These are phyloP conservation scores for Chimonanthus praecox DNA, from an alignment of 164 flowering plant species.

Conservation along the genomic window DNA sequence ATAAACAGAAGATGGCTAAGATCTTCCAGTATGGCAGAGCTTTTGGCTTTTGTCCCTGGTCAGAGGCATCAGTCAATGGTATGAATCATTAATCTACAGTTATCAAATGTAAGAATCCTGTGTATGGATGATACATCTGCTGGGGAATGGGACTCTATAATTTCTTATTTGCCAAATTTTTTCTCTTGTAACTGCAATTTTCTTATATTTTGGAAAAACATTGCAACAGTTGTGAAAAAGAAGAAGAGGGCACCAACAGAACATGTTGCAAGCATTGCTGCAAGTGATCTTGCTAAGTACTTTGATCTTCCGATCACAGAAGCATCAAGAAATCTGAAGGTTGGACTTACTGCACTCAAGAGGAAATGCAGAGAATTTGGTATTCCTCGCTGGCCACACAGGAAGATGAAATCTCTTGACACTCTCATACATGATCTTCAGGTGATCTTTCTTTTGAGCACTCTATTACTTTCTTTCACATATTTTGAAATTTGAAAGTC, in stretches of 20 bases:
- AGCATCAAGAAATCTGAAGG: conserved; percentile 49
- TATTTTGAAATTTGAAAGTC: neutral
- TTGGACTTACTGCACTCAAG: conserved; percentile 62
- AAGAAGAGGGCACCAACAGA: conserved; percentile 41
- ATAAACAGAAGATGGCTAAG: neutral
- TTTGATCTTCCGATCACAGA: conserved; percentile 57
- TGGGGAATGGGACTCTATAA: neutral
- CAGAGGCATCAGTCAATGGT: neutral
- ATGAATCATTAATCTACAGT: neutral
- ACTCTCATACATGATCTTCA: conserved; percentile 55
- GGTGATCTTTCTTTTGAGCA: conserved; percentile 25
- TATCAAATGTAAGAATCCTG: neutral
- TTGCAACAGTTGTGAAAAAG: conserved; percentile 33
- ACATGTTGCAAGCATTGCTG: conserved; percentile 36
- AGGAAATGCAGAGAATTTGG: conserved; percentile 65
- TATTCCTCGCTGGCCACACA: conserved; percentile 71
- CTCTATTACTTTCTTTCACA: neutral
- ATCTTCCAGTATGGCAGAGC: neutral
- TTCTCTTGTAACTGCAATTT: neutral
- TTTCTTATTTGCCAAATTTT: neutral
- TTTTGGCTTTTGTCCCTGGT: neutral
- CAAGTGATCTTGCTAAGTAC: conserved; percentile 48
- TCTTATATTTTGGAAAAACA: conserved; percentile 14
- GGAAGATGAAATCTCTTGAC: conserved; percentile 64
- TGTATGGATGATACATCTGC: neutral